These are phyloP conservation scores for Boletus tomentosulus DNA, from an alignment of 768 basidiomycete species.

Conservation along the genomic window DNA sequence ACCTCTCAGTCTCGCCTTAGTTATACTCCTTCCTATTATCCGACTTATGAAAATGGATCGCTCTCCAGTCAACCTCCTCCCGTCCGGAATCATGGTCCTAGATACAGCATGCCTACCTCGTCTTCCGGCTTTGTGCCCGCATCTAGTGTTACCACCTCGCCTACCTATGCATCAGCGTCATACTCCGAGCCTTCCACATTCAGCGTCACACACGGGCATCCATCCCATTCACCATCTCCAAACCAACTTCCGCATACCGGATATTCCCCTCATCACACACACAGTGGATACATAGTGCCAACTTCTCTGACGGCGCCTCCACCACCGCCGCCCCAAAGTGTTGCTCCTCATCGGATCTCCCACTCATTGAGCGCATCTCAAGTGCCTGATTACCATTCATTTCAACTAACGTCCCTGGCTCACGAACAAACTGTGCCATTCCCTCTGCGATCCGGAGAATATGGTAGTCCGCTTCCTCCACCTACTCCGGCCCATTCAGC, in stretches of 20 bases:
- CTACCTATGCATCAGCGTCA: conserved; percentile 34
- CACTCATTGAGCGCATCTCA: conserved; percentile 30
- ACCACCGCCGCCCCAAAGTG: conserved; percentile 11
- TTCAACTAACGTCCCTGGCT: conserved; percentile 13
- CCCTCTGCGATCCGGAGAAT: conserved; percentile 25
- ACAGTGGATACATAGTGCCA: conserved; percentile 12
- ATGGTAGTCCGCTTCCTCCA: conserved; percentile 14
- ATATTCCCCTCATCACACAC: conserved; percentile 19
- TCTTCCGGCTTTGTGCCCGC: conserved; percentile 70
- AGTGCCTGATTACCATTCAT: conserved; percentile 24
- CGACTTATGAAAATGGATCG: conserved; percentile 41
- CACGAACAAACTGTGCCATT: conserved; percentile 23
- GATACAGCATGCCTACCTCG: conserved; percentile 62
- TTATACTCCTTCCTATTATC: conserved; percentile 39
- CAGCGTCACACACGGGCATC: conserved; percentile 39
- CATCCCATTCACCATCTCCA: conserved; percentile 27
- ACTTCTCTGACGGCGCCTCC: conserved; percentile 4
- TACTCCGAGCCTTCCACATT: conserved; percentile 33
- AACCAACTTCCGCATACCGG: conserved; percentile 13
- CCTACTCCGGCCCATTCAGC: conserved; percentile 22
- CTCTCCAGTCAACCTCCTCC: conserved; percentile 30
- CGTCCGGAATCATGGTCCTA: conserved; percentile 44
- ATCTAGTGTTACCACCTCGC: conserved; percentile 31
- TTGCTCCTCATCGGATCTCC: conserved; percentile 17
- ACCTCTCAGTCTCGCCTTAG: conserved; percentile 33